A percentile compares a stretch with the other conserved stretches of the same genome.
These are phyloP conservation scores for Gastrodia elata DNA, from an alignment of 106 monocot species.

Conservation along the genomic window DNA sequence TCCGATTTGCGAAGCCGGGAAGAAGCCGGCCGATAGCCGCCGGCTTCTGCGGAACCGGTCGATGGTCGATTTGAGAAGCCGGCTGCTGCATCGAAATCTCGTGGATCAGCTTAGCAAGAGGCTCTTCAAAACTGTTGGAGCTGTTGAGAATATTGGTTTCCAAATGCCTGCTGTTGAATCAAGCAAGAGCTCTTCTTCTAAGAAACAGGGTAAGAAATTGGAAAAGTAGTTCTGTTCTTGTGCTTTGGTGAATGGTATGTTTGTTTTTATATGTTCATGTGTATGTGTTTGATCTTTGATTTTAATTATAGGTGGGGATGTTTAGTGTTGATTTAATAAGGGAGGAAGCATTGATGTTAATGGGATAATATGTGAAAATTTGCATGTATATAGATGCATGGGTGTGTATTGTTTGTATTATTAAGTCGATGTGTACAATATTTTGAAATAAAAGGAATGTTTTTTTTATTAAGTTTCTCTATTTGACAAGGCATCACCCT, in stretches of 20 bases:
- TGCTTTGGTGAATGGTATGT: not conserved
- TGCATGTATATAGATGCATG: not conserved
- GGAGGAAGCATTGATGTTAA: not conserved
- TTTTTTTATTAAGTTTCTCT: too few relatives aligned
- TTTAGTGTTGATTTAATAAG: not conserved
- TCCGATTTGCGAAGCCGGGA: not conserved
- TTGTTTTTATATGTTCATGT: not conserved
- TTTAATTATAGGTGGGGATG: not conserved
- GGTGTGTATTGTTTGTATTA: too few relatives aligned
- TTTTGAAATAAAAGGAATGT: too few relatives aligned
- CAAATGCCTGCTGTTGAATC: constrained; percentile 13
- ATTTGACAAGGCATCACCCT: too few relatives aligned
- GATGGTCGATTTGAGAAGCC: constrained; percentile 53
- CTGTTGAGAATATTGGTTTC: constrained; percentile 62
- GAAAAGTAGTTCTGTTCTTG: not conserved
- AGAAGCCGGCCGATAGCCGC: constrained; percentile 11
- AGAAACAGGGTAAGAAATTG: not conserved
- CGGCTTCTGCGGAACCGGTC: constrained; percentile 37
- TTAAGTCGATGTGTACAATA: too few relatives aligned
- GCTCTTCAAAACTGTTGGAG: constrained; percentile 53
- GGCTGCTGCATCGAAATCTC: constrained; percentile 39
- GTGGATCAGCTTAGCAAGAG: constrained; percentile 51
- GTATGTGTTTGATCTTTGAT: not conserved
- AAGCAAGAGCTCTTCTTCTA: constrained; percentile 9
- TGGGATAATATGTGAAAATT: not conserved